Evolutionary conservation across 768 basidiomycete genomes (phyloP), one percentile per base, ranked within the genome.

Genomic region (Rhodocollybia butyracea): DNA sequence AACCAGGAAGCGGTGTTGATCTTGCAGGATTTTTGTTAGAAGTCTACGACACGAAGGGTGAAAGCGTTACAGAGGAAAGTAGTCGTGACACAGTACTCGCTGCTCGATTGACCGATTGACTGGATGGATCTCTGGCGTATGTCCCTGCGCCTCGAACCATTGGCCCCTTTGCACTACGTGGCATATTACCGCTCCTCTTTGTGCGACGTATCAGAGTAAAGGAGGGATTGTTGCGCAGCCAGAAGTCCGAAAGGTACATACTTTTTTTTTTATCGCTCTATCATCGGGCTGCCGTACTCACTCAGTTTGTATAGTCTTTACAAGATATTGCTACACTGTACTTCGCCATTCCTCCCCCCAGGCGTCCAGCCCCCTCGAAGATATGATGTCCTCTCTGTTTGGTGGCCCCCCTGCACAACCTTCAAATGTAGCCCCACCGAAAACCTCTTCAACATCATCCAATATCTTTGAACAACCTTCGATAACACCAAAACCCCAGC

Each of bases 1-100:
- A 98, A 66, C 77, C 83, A 10, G 96, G 95, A 2, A 94, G 91
- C 64, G 97, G 96, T 4, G 85, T 86, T 2, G 97, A 99, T 78
- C 78, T 98, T 24, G 75, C 84, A 0, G 71, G 76, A 39, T 91
- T 92, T 63, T 65, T 98, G 68, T 67, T 98, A 57, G 91, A 94
- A 46, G 88, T 91, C 3, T 96, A 93, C 66, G 86, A 91, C 46
- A 77, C 72, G 24, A 87, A 88, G 61, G 86, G 77, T 1, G 89
- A 94, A 63, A 55, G 59, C 2, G 85, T 94, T 1, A 79, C 74
- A n/a, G 88, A 90, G 13, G 89, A 90, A 64, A 87, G 84, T 58
- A 80, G 88, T 78, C 91, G 94, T 94, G 60, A 61, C 12, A 10
- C 22, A n/a, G 13, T n/a, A n/a, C n/a, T n/a, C n/a, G n/a, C n/a